phyloP scores from a whole-genome alignment of 768 basidiomycete genomes.

The Kwoniella sp. region DNA sequence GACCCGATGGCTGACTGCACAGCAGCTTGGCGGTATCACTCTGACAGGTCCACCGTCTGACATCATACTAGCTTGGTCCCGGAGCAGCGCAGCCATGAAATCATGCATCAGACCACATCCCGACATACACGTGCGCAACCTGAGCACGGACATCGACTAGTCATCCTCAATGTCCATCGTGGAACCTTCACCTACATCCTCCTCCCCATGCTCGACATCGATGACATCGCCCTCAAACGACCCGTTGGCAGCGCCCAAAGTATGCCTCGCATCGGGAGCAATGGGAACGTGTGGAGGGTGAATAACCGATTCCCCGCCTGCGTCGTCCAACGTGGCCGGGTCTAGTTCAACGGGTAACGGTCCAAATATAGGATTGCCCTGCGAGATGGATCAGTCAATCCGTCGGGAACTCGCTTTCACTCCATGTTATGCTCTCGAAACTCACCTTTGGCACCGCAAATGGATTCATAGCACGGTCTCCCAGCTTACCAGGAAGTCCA shows the following conservation, averaged over 20 bases:
- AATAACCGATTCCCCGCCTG: conserved; percentile 19
- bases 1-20: no score
- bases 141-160: no score
- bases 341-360: conserved; percentile 25
- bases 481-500: conserved; percentile 33
- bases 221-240: neutral
- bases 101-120: no score
- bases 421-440: neutral
- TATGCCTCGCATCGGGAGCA: neutral
- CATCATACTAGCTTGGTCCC: no score
- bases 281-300: conserved; percentile 7
- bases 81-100: no score
- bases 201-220: conserved; percentile 2
- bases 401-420: neutral
- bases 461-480: conserved; percentile 25
- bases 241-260: neutral
- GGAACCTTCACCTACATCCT: conserved; percentile 18
- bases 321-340: conserved; percentile 13
- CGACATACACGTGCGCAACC: no score
- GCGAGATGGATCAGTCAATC: no score
- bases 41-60: no score
- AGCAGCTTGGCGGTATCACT: no score
- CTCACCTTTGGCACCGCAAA: conserved; percentile 33
- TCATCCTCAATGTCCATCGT: conserved; percentile 39
- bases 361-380: conserved; percentile 32